phyloP scores from a whole-genome alignment of 331 rosid species.

The Spiraea crenata region DNA sequence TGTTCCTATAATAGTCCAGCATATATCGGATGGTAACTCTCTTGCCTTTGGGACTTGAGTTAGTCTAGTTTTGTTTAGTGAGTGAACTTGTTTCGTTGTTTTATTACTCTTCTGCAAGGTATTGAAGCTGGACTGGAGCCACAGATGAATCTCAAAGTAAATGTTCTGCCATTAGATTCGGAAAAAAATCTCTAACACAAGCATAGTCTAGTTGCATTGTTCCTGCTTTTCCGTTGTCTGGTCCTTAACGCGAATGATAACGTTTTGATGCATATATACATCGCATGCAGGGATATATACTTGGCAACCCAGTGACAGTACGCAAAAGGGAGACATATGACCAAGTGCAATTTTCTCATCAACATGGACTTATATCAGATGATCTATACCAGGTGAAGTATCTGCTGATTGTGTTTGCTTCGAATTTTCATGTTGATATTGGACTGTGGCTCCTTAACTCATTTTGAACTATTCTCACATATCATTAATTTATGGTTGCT shows the following conservation, averaged over 20 bases:
- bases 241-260: neutral
- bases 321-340: neutral
- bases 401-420: neutral
- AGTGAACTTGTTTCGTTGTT: too few species aligned
- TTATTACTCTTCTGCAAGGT: neutral
- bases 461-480: too few species aligned
- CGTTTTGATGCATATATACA: neutral
- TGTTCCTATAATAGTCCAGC: conserved; percentile 12
- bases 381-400: conserved; percentile 20
- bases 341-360: conserved; percentile 8
- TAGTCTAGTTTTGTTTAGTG: neutral
- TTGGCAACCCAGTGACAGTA: conserved; percentile 18
- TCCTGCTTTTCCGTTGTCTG: neutral
- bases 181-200: neutral
- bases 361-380: conserved; percentile 23
- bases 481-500: too few species aligned
- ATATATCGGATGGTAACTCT: conserved; percentile 19
- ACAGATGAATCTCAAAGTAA: conserved; percentile 13
- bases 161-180: neutral
- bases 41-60: neutral
- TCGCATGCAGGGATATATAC: conserved; percentile 20
- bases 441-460: too few species aligned
- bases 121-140: conserved; percentile 11
- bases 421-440: neutral
- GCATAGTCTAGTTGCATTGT: neutral